phyloP scores from a whole-genome alignment of 169 alveolate genomes.

The Eimeria nieschulzi region DNA sequence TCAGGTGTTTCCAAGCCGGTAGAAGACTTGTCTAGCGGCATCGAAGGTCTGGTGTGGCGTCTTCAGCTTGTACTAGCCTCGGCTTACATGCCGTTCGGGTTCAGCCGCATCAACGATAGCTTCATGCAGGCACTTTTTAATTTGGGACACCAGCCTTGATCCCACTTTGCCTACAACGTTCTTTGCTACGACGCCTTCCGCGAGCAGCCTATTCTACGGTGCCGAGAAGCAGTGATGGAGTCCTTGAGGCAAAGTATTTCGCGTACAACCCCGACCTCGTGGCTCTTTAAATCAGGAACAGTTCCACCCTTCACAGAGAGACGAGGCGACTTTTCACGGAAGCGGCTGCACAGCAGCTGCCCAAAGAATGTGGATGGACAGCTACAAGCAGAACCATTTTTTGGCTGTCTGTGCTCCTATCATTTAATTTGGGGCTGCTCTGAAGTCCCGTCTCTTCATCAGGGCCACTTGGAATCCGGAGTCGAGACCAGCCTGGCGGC shows the following conservation, averaged over 20 bases:
- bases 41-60: conserved; percentile 63
- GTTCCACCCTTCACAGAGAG: neutral
- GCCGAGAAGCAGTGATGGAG: conserved; percentile 3
- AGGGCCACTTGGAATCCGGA: conserved; percentile 43
- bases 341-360: conserved; percentile 2
- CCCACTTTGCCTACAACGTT: conserved; percentile 42
- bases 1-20: neutral
- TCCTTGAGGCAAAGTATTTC: neutral
- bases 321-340: too few relatives aligned
- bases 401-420: conserved; percentile 8
- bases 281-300: neutral
- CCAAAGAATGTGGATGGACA: too few relatives aligned
- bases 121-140: conserved; percentile 5
- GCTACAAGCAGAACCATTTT: too few relatives aligned
- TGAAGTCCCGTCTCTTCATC: conserved; percentile 52
- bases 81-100: conserved; percentile 57
- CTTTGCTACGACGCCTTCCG: conserved; percentile 56
- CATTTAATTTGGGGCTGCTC: conserved; percentile 14
- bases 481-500: neutral
- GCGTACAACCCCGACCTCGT: neutral
- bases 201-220: conserved; percentile 38
- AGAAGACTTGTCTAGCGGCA: neutral
- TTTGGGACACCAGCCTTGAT: conserved; percentile 18
- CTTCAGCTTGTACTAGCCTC: conserved; percentile 51
- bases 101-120: conserved; percentile 19